A percentile compares a stretch with the other conserved stretches of the same genome.
Conservation (phyloP, 352 stramenopile species). For the Blastocystis sp. region DNA sequence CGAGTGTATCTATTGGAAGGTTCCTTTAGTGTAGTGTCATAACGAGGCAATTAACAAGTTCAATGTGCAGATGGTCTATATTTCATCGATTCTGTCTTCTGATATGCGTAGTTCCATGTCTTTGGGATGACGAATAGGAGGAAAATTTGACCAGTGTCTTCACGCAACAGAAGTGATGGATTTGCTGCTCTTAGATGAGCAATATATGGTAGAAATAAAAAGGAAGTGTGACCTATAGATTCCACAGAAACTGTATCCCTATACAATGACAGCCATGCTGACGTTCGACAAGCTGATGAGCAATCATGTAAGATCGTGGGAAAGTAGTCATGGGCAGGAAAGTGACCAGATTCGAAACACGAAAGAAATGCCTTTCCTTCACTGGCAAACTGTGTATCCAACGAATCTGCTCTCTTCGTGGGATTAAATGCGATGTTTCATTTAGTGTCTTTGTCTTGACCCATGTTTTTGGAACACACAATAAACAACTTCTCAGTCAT, state of each 20-base stretch:
- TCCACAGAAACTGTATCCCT: not conserved
- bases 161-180: slow-evolving; percentile 12
- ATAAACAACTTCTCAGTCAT: slow-evolving; percentile 10
- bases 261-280: not conserved
- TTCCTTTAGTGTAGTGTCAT: slow-evolving; percentile 29
- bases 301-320: not conserved
- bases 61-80: slow-evolving; percentile 24
- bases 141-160: not conserved
- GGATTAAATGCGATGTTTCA: slow-evolving; percentile 33
- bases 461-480: not conserved
- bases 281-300: slow-evolving; percentile 33
- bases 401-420: slow-evolving; percentile 59
- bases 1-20: not conserved
- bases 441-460: not conserved
- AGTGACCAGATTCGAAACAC: slow-evolving; percentile 45
- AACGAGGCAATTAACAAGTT: slow-evolving; percentile 60
- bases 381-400: slow-evolving; percentile 58
- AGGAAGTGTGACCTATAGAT: not conserved
- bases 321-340: not conserved
- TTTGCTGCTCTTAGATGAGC: not conserved
- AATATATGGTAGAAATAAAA: not conserved
- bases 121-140: not conserved
- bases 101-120: not conserved
- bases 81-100: not conserved
- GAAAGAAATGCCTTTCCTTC: slow-evolving; percentile 44